Percentiles rank a stretch among this genome's conserved stretches.
These are phyloP conservation scores for Hirsutella rhossiliensis DNA, from an alignment of 2,329 filamentous ascomycete genomes.

Conservation along the genomic window DNA sequence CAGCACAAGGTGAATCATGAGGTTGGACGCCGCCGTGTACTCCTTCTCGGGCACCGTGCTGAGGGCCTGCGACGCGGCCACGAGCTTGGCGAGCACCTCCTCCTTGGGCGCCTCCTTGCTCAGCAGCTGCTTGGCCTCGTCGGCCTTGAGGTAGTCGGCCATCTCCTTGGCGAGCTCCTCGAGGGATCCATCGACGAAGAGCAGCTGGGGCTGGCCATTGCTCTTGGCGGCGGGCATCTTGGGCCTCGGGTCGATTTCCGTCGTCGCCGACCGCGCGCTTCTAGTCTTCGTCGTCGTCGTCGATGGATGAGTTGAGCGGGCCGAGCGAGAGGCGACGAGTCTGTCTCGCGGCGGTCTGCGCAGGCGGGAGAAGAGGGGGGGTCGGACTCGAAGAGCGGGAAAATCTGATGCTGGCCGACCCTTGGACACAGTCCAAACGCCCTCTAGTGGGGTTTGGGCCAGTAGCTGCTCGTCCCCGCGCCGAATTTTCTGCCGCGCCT, in stretches of 20 bases:
- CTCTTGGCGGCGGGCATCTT: conserved; percentile 21
- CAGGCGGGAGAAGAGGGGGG: conserved; percentile 7
- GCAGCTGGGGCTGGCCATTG: conserved; percentile 43
- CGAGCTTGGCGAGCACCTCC: conserved; percentile 79
- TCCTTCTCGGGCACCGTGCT: conserved; percentile 91
- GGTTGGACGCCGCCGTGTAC: conserved; percentile 91
- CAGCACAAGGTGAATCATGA: conserved; percentile 84
- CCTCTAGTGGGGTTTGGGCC: conserved; percentile 23
- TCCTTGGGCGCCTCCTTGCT: conserved; percentile 60
- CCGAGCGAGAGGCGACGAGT: conserved; percentile 1
- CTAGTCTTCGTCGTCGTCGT: neutral
- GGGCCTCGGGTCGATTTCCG: conserved; percentile 6
- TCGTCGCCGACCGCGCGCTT: conserved; percentile 8
- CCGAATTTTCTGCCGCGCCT: conserved; percentile 24
- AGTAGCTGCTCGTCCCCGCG: conserved; percentile 16
- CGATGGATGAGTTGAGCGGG: neutral
- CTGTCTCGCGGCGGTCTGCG: conserved; percentile 12
- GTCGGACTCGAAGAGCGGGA: conserved; percentile 10
- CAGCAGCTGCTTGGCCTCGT: conserved; percentile 66
- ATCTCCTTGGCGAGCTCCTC: conserved; percentile 90
- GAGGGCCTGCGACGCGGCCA: conserved; percentile 64
- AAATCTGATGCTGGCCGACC: conserved; percentile 17
- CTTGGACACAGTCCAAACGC: conserved; percentile 2
- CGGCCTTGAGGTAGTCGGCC: conserved; percentile 81
- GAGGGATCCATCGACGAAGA: conserved; percentile 84